Conservation (phyloP, 257 asterid species). For the Scutellaria galericulata region DNA sequence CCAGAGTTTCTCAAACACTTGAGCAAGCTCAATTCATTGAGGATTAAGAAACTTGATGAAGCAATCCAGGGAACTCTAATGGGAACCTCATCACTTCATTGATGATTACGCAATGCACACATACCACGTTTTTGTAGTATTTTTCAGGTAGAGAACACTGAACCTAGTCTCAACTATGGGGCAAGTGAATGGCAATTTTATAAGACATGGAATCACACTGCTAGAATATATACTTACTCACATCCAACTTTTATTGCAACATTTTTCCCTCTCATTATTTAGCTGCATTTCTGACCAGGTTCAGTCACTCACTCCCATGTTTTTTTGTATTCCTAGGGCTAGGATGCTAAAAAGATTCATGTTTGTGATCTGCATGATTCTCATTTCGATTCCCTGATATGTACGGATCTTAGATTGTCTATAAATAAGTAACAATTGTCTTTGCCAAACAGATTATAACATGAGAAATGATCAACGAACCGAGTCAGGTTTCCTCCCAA, state of each 20-base stretch:
- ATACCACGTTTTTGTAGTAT: too few species aligned
- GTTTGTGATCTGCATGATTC: background rate
- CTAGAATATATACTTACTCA: too few species aligned
- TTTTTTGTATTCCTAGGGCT: constrained; percentile 10
- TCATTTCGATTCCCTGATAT: background rate
- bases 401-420: background rate
- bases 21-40: too few species aligned
- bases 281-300: constrained; percentile 44
- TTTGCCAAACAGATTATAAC: background rate
- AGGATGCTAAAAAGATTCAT: background rate
- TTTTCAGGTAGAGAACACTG: too few species aligned
- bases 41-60: too few species aligned
- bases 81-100: too few species aligned
- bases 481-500: constrained; percentile 47
- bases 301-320: constrained; percentile 34
- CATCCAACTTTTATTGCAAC: background rate
- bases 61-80: too few species aligned
- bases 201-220: too few species aligned
- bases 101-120: too few species aligned
- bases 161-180: too few species aligned
- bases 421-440: constrained; percentile 21
- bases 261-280: constrained; percentile 31
- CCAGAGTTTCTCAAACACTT: too few species aligned
- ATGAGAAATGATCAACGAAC: background rate
- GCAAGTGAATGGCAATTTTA: too few species aligned